These are phyloP conservation scores for Saussurea involucrata DNA, from an alignment of 129 eudicot genomes.

Conservation along the genomic window DNA sequence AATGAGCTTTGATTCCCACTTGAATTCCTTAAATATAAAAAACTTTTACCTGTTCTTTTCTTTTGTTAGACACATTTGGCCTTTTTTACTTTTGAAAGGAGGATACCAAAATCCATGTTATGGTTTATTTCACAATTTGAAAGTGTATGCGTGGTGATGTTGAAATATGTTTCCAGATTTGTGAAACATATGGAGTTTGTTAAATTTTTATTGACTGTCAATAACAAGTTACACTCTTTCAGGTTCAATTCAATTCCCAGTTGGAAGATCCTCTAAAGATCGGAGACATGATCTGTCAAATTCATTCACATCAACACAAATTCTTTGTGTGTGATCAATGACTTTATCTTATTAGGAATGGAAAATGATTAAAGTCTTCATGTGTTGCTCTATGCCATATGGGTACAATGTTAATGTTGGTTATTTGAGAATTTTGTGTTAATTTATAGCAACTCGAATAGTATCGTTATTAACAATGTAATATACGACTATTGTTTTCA, in stretches of 20 bases:
- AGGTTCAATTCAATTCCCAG: conserved; percentile 6
- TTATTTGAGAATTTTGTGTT: conserved; percentile 1
- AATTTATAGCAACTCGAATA: neutral
- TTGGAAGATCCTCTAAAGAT: conserved; percentile 33
- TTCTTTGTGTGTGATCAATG: conserved; percentile 16
- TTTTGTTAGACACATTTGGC: neutral
- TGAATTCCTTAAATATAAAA: neutral
- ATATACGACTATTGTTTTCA: neutral
- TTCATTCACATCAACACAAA: conserved; percentile 8
- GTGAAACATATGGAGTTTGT: neutral
- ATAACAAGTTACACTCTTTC: neutral
- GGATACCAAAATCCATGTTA: neutral
- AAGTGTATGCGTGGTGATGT: too few species aligned
- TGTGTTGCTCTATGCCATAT: conserved; percentile 13
- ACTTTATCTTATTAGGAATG: conserved; percentile 4
- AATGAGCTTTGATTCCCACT: neutral
- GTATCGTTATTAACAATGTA: neutral
- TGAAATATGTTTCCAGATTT: neutral
- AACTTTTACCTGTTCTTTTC: neutral
- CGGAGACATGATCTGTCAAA: neutral
- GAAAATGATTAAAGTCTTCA: conserved; percentile 6
- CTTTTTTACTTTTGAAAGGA: neutral
- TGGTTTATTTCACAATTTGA: too few species aligned
- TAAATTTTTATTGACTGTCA: neutral
- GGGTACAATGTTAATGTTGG: conserved; percentile 16